Percentiles rank a stretch among this genome's conserved stretches.
phyloP scores from a whole-genome alignment of 805 yeast genomes.

The Candida orba region DNA sequence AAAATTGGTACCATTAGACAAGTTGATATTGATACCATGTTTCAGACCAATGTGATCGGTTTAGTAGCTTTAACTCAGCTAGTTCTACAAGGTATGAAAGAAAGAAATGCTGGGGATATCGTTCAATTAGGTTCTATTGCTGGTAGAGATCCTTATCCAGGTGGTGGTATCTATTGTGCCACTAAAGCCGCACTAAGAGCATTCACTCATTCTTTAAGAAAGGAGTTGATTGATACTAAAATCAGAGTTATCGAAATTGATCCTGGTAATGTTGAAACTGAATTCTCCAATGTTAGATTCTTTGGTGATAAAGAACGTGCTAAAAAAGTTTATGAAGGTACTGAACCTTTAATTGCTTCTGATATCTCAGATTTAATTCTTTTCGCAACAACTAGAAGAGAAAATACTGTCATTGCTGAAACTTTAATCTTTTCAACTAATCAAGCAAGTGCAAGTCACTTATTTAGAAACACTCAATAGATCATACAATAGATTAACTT shows the following conservation, averaged over 20 bases:
- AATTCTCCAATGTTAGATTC: constrained; percentile 53
- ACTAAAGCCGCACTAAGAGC: constrained; percentile 70
- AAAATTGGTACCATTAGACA: constrained; percentile 63
- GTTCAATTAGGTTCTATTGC: constrained; percentile 74
- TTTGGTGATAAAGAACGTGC: constrained; percentile 50
- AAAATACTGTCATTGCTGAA: constrained; percentile 60
- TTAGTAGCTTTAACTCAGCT: constrained; percentile 78
- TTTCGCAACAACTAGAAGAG: constrained; percentile 47
- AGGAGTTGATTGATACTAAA: constrained; percentile 63
- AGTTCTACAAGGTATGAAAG: constrained; percentile 62
- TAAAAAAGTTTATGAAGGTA: constrained; percentile 45
- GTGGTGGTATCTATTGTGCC: constrained; percentile 74
- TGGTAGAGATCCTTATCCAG: constrained; percentile 77
- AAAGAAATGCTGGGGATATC: constrained; percentile 63
- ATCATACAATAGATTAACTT: neutral
- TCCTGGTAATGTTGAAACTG: constrained; percentile 67
- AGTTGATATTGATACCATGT: constrained; percentile 67
- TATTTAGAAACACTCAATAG: constrained; percentile 34
- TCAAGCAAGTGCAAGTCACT: constrained; percentile 73
- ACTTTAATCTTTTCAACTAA: constrained; percentile 74
- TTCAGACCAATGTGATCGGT: constrained; percentile 83
- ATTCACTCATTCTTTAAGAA: constrained; percentile 63
- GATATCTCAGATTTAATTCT: constrained; percentile 55
- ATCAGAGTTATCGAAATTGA: constrained; percentile 60
- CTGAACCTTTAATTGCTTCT: constrained; percentile 50